Base-by-base conservation (phyloP, 2,329 filamentous ascomycete genomes). In the Parastagonospora nodorum region DNA sequence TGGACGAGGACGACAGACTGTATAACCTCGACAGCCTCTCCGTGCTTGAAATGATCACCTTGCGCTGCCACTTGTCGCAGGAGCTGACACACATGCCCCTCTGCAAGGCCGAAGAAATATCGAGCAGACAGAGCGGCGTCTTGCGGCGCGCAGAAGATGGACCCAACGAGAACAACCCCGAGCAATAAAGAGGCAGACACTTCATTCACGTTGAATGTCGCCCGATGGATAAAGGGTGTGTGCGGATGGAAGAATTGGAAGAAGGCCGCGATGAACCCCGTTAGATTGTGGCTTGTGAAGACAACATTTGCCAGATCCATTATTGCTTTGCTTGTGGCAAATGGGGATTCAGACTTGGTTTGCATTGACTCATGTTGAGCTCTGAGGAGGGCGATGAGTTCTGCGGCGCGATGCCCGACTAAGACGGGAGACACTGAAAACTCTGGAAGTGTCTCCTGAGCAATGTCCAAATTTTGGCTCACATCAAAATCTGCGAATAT, bases 221-320 rank as follows among this genome's bases (percentile, higher is more conserved):
- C 69, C 8, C 60, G 53, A 54, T 80, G 77, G 4, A 80, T 58
- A 27, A 80, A 74, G 0, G 76, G 62, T 47, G 73, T 77, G 47
- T 76, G 77, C 2, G 71, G 71, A 30, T 80, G 77, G 72, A 77
- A 79, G 49, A 73, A 74, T 32, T 72, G 71, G 48, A 79, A 79
- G 46, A 78, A 80, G 2, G 77, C 60, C 1, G 63, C 59, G 4
- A 76, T 58, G 46, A 75, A 78, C 6, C 44, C 24, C 5, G 28
- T 42, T 5, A 59, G 15, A 11, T 50, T 59, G 5, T 48, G 28
- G 2, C 24, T 42, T 4, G 56, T 55, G 30, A 61, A 59, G 1
- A 53, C 58, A 7, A 30, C 28, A 39, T 14, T 50, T 3, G 51
- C 57, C 8, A 42, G 11, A 12, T 43, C 43, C 10, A 35, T n/a